Evolutionary conservation across 192 early-diverging fungal species (phyloP).

Genomic region (Coemansia sp.): DNA sequence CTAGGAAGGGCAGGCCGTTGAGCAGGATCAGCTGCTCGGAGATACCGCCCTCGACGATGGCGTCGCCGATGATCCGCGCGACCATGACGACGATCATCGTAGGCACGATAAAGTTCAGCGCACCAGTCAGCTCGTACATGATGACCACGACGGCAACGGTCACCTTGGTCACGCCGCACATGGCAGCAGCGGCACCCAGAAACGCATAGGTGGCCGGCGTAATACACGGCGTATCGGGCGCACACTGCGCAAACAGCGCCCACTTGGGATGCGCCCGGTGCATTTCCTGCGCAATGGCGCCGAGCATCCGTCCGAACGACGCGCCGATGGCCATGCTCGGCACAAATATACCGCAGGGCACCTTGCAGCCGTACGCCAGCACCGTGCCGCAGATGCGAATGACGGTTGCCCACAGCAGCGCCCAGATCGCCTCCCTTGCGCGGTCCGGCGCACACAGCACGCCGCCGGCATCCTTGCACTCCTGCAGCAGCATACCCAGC

Average conservation of each 20-base stretch:
- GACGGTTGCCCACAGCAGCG: conserved; percentile 57
- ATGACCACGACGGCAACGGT: conserved; percentile 92
- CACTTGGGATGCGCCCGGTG: conserved; percentile 62
- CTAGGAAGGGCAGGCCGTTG: conserved; percentile 75
- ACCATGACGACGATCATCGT: conserved; percentile 77
- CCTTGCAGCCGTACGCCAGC: conserved; percentile 63
- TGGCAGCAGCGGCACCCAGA: conserved; percentile 85
- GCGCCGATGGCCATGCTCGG: conserved; percentile 95
- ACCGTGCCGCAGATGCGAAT: conserved; percentile 58
- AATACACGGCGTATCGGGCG: conserved; percentile 76
- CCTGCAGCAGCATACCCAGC: conserved; percentile 68
- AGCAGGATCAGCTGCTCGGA: conserved; percentile 74
- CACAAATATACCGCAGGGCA: conserved; percentile 92
- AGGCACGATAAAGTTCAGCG: conserved; percentile 82
- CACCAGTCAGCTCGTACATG: conserved; percentile 98
- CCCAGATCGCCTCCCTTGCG: conserved; percentile 39
- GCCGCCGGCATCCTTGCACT: conserved; percentile 55
- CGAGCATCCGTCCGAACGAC: conserved; percentile 84
- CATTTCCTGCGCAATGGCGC: conserved; percentile 70
- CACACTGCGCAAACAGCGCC: conserved; percentile 73
- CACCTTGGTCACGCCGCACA: conserved; percentile 83
- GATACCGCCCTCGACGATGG: conserved; percentile 71
- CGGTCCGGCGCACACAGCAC: conserved; percentile 53
- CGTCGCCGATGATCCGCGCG: conserved; percentile 70
- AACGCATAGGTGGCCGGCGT: conserved; percentile 95